Evolutionary conservation across 2,329 filamentous ascomycete genomes (phyloP).

Genomic region (Claviceps paspali): DNA sequence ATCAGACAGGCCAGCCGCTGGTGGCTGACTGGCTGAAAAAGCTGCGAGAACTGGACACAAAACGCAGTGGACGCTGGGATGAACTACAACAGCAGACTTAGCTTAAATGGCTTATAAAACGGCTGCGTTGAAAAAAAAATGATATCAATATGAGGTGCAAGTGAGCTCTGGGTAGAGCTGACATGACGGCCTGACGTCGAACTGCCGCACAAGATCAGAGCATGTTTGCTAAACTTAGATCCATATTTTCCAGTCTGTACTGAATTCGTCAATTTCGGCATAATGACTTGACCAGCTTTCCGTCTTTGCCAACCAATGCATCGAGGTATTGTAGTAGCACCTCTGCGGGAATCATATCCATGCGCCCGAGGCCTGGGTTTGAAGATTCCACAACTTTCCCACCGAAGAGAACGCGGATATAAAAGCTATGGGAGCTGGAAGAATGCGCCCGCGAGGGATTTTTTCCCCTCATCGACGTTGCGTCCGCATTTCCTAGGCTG

Average conservation of each 20-base stretch:
- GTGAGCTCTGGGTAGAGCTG: not conserved
- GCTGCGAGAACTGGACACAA: conserved; percentile 55
- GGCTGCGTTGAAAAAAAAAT: not conserved
- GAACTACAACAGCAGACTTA: conserved; percentile 41
- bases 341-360: conserved; percentile 57
- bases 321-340: conserved; percentile 56
- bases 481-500: conserved; percentile 3
- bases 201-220: too few species aligned
- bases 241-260: too few species aligned
- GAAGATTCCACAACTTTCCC: conserved; percentile 53
- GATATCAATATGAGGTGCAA: not conserved
- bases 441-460: not conserved
- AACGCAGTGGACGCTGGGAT: conserved; percentile 60
- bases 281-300: conserved; percentile 24
- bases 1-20: conserved; percentile 20
- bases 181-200: not conserved
- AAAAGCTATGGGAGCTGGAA: conserved; percentile 21
- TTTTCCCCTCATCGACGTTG: conserved; percentile 1
- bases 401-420: conserved; percentile 54
- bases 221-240: too few species aligned
- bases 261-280: conserved; percentile 8
- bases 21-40: conserved; percentile 45
- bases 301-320: conserved; percentile 44
- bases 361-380: conserved; percentile 47
- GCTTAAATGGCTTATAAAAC: not conserved